A percentile compares a stretch with the other conserved stretches of the same genome.
phyloP scores from a whole-genome alignment of 139 green algal species.

The Haematococcus lacustris region DNA sequence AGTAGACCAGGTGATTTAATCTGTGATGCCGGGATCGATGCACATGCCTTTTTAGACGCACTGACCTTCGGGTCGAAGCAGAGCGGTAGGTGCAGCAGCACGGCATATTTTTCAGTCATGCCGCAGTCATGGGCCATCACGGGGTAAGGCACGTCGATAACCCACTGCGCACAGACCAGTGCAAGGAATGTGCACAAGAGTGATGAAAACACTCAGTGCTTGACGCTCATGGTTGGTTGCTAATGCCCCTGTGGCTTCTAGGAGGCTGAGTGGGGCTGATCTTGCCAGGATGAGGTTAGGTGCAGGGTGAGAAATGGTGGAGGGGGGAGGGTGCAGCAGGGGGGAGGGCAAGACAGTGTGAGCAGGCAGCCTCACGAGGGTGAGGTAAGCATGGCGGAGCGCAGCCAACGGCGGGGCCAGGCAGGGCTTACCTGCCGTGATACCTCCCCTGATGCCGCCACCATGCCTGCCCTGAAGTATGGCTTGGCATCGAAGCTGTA shows the following conservation, averaged over 20 bases:
- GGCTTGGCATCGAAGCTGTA: slow-evolving; percentile 37
- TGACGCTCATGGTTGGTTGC: background rate
- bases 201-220: background rate
- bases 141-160: slow-evolving; percentile 22
- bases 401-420: background rate
- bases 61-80: slow-evolving; percentile 48
- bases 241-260: no score
- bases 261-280: no score
- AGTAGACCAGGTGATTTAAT: background rate
- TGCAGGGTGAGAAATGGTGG: no score
- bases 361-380: background rate
- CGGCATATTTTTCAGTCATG: slow-evolving; percentile 53
- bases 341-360: background rate
- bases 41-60: background rate
- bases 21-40: background rate
- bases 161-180: slow-evolving; percentile 5
- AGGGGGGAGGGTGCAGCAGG: background rate
- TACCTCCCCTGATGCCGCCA: background rate
- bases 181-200: background rate
- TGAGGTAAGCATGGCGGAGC: background rate
- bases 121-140: slow-evolving; percentile 80
- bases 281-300: no score
- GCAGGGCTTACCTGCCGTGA: background rate
- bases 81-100: slow-evolving; percentile 71
- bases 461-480: background rate